Evolutionary conservation across 305 asterid species (phyloP), one percentile per base, ranked within the genome.

Genomic region (Fraxinus angustifolia): DNA sequence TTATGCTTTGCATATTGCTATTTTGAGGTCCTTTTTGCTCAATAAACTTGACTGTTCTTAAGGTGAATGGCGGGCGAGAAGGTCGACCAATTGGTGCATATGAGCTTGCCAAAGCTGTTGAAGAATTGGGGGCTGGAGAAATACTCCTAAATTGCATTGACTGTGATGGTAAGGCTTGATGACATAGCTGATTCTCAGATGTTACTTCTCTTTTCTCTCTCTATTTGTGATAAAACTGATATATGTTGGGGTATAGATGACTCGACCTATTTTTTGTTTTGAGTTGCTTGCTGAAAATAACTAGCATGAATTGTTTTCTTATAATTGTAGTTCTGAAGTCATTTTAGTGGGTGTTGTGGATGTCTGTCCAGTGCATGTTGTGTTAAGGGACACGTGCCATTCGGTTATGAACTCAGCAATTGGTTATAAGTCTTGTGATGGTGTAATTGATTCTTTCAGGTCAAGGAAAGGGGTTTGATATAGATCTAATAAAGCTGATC

Each of bases 121-220:
- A 92, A 86, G 98, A 93, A 87, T 91, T 95, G 71, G 99, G 99
- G 53, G 98, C 99, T 79, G 99, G 98, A 78, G 98, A 94, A 87
- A 93, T 95, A 87, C 93, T 95, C 80, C 86, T 95, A 76, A 95
- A 95, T 86, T 93, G 99, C 89, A 95, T 95, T 1, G 97, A 95
- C 87, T 92, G 96, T 83, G 99, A 95, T 86, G 99, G 98, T 95
- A 89, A 53, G 62, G 62, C 23, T n/a, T n/a, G 21, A 50, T 50
- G 62, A 3, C 8, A n/a, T 50, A n/a, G 8, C 62, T 50, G 8
- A 50, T 50, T 48, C 60, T 4, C 60, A 50, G 30, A 19, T 7
- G 30, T 58, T 2, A 19, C 68, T 19, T 58, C 6, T 48, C 60
- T 45, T 42, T 5, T 53, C 8, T 19, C 10, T 19, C 67, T 56